These are phyloP conservation scores for Tephrocybe rancida DNA, from an alignment of 768 basidiomycete species.

Conservation along the genomic window DNA sequence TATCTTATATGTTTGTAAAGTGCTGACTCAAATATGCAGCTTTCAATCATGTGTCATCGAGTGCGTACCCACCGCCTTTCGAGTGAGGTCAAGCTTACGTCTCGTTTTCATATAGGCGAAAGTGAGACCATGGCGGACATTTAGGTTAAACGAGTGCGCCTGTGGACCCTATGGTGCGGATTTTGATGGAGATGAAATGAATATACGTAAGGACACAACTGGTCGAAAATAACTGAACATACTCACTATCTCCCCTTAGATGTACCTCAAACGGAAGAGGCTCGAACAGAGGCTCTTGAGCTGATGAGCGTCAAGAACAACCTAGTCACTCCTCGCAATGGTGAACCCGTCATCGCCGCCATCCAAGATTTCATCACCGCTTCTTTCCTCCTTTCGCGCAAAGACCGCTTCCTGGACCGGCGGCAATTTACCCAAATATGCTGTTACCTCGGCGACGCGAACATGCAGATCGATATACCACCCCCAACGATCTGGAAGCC, in stretches of 20 bases:
- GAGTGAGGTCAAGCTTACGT: neutral
- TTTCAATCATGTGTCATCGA: conserved; percentile 99
- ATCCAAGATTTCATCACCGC: conserved; percentile 99
- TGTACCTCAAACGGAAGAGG: conserved; percentile 98
- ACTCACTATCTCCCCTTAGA: conserved; percentile 48
- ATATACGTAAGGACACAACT: conserved; percentile 70
- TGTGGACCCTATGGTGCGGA: conserved; percentile 99
- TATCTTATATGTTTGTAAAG: neutral
- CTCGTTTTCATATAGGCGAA: conserved; percentile 54
- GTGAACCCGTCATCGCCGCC: conserved; percentile 98
- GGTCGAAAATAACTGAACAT: neutral
- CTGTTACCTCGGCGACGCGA: conserved; percentile 90
- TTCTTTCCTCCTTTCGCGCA: conserved; percentile 90
- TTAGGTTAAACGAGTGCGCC: conserved; percentile 97
- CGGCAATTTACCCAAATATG: conserved; percentile 96
- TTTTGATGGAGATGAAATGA: conserved; percentile 99
- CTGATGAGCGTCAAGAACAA: conserved; percentile 98
- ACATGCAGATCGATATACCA: conserved; percentile 92
- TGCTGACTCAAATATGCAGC: conserved; percentile 39
- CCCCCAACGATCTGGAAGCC: conserved; percentile 96
- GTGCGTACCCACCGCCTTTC: conserved; percentile 40
- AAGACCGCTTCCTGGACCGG: conserved; percentile 92
- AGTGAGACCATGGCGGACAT: conserved; percentile 96
- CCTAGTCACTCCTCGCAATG: conserved; percentile 96
- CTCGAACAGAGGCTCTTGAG: conserved; percentile 93